Conservation (phyloP, 352 stramenopile species). For the Globisporangium middletonii region DNA sequence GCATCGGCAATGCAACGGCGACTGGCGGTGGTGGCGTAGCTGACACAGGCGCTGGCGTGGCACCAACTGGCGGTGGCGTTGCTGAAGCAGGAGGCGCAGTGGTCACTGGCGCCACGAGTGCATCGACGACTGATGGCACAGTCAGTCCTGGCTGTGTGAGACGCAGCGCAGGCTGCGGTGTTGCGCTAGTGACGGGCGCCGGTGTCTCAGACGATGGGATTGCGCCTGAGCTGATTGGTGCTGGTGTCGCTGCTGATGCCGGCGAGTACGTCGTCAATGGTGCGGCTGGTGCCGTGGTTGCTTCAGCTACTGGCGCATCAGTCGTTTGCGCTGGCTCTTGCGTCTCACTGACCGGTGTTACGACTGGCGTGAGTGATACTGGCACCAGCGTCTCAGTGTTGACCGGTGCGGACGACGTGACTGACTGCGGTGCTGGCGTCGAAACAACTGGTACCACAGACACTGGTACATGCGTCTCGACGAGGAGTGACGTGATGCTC, state of each 20-base stretch:
- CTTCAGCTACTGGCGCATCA: not conserved
- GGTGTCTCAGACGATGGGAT: no score
- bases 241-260: no score
- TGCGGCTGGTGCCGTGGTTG: not conserved
- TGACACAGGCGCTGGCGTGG: not conserved
- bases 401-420: no score
- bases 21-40: not conserved
- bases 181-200: no score
- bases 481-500: not conserved
- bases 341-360: not conserved
- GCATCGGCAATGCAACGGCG: no score
- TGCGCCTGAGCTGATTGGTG: no score
- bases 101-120: not conserved
- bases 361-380: not conserved
- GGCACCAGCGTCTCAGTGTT: not conserved
- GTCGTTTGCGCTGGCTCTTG: not conserved
- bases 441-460: not conserved
- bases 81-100: not conserved
- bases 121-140: not conserved
- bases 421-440: not conserved
- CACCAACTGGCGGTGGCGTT: not conserved
- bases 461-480: not conserved
- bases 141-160: no score
- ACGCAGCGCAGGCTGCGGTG: not conserved
- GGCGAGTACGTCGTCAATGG: no score